Base-by-base conservation (phyloP, 495 filamentous ascomycete species). In the Jackrogersella multiformis region DNA sequence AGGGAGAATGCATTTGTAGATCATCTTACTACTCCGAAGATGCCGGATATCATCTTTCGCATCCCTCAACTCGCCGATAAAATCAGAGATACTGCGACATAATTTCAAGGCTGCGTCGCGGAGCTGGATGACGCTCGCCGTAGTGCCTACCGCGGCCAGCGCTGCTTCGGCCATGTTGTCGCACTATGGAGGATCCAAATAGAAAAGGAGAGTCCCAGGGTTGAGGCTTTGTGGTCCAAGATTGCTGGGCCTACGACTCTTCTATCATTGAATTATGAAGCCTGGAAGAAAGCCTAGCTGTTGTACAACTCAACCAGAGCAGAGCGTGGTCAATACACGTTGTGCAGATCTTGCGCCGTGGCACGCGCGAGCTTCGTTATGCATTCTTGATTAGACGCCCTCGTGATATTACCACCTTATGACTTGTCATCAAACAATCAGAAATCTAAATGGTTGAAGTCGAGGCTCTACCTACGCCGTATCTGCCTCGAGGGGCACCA, bases 121-220 rank as follows among this genome's bases (percentile, higher is more conserved):
- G 12, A 46, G 26, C 5, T 88, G 42, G 86, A 72, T 2, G 75
- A 80, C 8, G 76, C 75, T 49, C 81, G 73, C 1, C 77, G 75
- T 1, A 75, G 63, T 5, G 64, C 72, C 49, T 59, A 60, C 23
- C 5, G 56, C 28, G 73, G 73, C 66, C 45, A 73, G 8, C 16
- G 41, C 39, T 34, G 9, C 16, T 12, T 57, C 55, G 24, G 39
- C 41, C 55, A 57, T 57, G 8, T 23, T 24, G 15, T 30, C 23
- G 26, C 15, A 5, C 1, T 3, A 2, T n/a, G n/a, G 13, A 12
- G 13, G 28, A 52, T 30, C 28, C 28, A 30, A 30, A 30, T 21
- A 9, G 20, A 9, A 6, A 21, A 21, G 1, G 0, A 45, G 12
- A 8, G 12, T 0, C 4, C 41, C 5, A 46, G 2, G 7, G 7